phyloP scores from a whole-genome alignment of 2,329 filamentous ascomycete genomes.

The Aspergillus bombycis region DNA sequence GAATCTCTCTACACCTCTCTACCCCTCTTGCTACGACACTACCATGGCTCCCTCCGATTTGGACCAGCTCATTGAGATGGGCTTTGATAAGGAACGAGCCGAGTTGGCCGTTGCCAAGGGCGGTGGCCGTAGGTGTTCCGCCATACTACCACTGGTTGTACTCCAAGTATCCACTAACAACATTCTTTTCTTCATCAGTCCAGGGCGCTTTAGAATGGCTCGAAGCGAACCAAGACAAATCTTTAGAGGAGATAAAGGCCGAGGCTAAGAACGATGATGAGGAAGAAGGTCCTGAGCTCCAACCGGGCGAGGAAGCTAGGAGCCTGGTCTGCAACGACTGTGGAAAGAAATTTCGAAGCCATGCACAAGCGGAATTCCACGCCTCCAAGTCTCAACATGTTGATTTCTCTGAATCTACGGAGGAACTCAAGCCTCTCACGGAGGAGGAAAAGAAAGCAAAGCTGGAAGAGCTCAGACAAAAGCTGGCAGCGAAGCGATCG shows the following conservation, averaged over 20 bases:
- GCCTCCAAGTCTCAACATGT: slow-evolving; percentile 88
- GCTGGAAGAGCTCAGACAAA: slow-evolving; percentile 73
- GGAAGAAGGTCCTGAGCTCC: slow-evolving; percentile 64
- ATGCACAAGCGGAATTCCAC: slow-evolving; percentile 84
- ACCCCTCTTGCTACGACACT: neutral
- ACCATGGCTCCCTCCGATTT: slow-evolving; percentile 56
- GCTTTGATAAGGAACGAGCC: slow-evolving; percentile 81
- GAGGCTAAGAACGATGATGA: slow-evolving; percentile 55
- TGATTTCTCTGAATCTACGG: slow-evolving; percentile 90
- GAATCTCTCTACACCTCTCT: slow-evolving; percentile 1
- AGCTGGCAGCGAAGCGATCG: slow-evolving; percentile 72
- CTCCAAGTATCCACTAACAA: slow-evolving; percentile 18
- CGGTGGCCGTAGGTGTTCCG: slow-evolving; percentile 67
- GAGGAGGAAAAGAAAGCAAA: slow-evolving; percentile 87
- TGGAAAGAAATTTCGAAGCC: slow-evolving; percentile 83
- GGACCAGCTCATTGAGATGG: slow-evolving; percentile 66
- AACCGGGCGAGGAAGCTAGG: slow-evolving; percentile 71
- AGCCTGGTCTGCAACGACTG: slow-evolving; percentile 95
- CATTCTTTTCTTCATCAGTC: slow-evolving; percentile 55
- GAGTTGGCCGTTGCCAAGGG: slow-evolving; percentile 82
- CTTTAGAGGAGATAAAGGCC: slow-evolving; percentile 76
- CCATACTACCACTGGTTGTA: neutral
- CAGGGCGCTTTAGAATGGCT: slow-evolving; percentile 93
- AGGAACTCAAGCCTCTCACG: slow-evolving; percentile 86
- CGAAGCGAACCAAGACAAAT: slow-evolving; percentile 85